Base-by-base conservation (phyloP, 495 filamentous ascomycete species). In the Penicillium steckii region DNA sequence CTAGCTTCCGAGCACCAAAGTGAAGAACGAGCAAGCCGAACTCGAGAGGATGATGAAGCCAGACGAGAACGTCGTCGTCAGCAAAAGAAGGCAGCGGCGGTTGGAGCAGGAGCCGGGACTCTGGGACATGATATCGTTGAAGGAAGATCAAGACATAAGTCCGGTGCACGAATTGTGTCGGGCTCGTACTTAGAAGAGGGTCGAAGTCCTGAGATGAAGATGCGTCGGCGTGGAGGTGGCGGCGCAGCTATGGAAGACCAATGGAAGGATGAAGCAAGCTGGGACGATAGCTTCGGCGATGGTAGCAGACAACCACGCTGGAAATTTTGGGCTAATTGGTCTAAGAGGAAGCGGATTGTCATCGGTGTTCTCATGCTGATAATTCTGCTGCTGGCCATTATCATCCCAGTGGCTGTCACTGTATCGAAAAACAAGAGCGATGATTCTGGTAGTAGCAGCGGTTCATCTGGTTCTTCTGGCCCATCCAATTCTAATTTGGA, bases 401-500 rank as follows among this genome's bases (percentile, higher is more conserved):
- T 90, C 45, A 87, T 95, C 40, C 81, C 80, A 1, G 83, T 91
- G 40, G 91, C 84, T 0, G 78, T 93, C 4, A 77, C 88, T 10
- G 78, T 87, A 27, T 85, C 83, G 23, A 85, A 88, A 55, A 88
- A 90, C 53, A 81, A 85, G 18, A 66, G 46, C 15, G 56, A 53
- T 6, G 57, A 60, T 32, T 55, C 69, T 47, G 25, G 58, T 30
- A 30, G 50, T 44, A 54, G 55, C 3, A 62, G 59, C 37, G 55
- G 55, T 19, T 55, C 66, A 7, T 59, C 67, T 12, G 56, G 62
- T 3, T 67, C 59, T 10, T 45, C 62, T 13, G 64, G 66, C 15
- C 73, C 82, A 1, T 70, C 75, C 2, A 87, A 80, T 47, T 72
- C 68, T 21, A 82, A 83, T 56, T 72, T 95, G 15, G 64, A 79